Evolutionary conservation across 2,329 filamentous ascomycete species (phyloP).

Genomic region (Aspergillus nomiae): DNA sequence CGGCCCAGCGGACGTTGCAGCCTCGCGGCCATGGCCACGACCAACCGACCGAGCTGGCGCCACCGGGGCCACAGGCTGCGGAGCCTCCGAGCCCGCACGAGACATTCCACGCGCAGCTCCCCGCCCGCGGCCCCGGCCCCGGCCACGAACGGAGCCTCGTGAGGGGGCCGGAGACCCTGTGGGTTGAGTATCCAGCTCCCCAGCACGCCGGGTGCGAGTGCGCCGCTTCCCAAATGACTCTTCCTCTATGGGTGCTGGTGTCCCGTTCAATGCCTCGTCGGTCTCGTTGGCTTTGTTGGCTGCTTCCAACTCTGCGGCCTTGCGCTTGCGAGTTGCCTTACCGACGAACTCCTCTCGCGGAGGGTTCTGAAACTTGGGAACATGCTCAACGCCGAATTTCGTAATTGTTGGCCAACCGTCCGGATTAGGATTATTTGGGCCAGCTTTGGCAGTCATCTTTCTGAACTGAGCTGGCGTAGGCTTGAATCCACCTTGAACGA

Average conservation of each 20-base stretch:
- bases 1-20: conserved; percentile 13
- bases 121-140: conserved; percentile 35
- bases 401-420: conserved; percentile 44
- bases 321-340: conserved; percentile 40
- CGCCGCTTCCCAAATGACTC: conserved; percentile 36
- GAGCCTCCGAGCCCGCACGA: conserved; percentile 24
- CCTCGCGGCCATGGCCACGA: conserved; percentile 18
- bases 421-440: conserved; percentile 40
- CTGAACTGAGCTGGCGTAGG: conserved; percentile 45
- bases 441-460: conserved; percentile 41
- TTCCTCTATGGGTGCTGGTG: conserved; percentile 30
- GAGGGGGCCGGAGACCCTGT: conserved; percentile 14
- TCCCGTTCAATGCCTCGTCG: conserved; percentile 30
- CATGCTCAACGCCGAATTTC: conserved; percentile 39
- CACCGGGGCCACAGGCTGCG: conserved; percentile 11
- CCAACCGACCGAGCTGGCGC: conserved; percentile 8
- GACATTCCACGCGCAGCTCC: conserved; percentile 26
- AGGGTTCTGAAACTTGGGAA: conserved; percentile 38
- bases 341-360: conserved; percentile 29
- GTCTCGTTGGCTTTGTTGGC: conserved; percentile 29
- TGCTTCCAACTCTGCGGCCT: conserved; percentile 38
- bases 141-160: conserved; percentile 25
- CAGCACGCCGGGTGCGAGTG: conserved; percentile 32
- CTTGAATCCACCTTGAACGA: conserved; percentile 53
- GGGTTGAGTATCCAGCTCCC: conserved; percentile 23